Conservation (phyloP, 31 red algal genomes). For the Asparagopsis taxiformis region DNA sequence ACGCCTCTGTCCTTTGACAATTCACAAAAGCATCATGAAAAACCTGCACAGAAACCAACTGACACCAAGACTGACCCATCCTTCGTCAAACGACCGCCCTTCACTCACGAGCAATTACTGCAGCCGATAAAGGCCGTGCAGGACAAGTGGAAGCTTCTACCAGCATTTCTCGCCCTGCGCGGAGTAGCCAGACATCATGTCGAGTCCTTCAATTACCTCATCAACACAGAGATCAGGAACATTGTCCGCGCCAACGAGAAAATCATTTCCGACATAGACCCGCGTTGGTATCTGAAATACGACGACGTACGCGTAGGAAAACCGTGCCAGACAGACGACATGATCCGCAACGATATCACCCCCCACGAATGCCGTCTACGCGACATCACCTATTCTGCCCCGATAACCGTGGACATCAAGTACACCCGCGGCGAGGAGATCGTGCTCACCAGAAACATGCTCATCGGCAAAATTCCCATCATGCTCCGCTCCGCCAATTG, state of each 20-base stretch:
- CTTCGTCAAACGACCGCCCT: background rate
- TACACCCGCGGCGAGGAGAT: constrained; percentile 73
- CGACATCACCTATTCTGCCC: constrained; percentile 93
- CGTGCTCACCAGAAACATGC: constrained; percentile 54
- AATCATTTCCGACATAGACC: constrained; percentile 75
- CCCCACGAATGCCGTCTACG: constrained; percentile 91
- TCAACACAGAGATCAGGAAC: constrained; percentile 76
- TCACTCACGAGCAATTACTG: background rate
- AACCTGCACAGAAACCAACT: too few species aligned
- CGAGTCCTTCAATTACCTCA: constrained; percentile 90
- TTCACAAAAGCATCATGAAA: too few species aligned
- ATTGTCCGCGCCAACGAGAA: constrained; percentile 88
- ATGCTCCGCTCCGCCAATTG: constrained; percentile 90
- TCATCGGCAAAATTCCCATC: constrained; percentile 91
- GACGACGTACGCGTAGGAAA: constrained; percentile 75
- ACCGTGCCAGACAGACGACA: constrained; percentile 73
- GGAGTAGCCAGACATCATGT: constrained; percentile 93
- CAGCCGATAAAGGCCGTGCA: constrained; percentile 58
- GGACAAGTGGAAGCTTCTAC: constrained; percentile 72
- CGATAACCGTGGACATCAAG: constrained; percentile 85
- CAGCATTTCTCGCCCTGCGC: constrained; percentile 65
- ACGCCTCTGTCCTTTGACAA: too few species aligned
- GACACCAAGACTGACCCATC: too few species aligned
- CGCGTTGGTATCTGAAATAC: constrained; percentile 76
- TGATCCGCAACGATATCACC: constrained; percentile 65